Evolutionary conservation across 2,329 filamentous ascomycete genomes (phyloP), one percentile per base, ranked within the genome.

Genomic region (Colletotrichum orchidophilum): DNA sequence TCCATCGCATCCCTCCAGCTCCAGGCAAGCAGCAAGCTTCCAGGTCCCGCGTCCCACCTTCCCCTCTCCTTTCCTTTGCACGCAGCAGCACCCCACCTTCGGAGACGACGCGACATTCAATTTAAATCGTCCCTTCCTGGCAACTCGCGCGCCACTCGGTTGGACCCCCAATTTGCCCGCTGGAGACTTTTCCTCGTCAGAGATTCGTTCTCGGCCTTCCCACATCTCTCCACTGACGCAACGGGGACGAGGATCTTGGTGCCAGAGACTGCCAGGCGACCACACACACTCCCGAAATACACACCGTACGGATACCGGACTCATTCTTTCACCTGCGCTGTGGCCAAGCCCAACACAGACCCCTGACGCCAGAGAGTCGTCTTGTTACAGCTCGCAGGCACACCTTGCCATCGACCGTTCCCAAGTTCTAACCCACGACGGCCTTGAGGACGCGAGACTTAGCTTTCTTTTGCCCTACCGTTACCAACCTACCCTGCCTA

Each of bases 21-120:
- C 39, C 39, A 46, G 39, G 7, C 39, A 18, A 24, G 29, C 57
- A 21, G 21, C 18, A 33, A 26, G 13, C 29, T 18, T 49, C 42
- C 7, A 62, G 27, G 21, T 26, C 35, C 42, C 27, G 29, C 27
- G 39, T 50, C 29, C 58, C 58, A 61, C 58, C 26, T 61, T 50
- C 31, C 60, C 49, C 60, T 63, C 46, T 63, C 60, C 60, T 52
- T 52, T 63, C 49, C 49, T 54, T 63, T 52, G 49, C 21, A 35
- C 39, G 29, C 60, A 33, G 29, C n/a, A 29, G 29, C 66, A 31
- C 70, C 70, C 70, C 66, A 70, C 66, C 39, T 61, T 64, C 57
- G 60, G 66, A 65, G 60, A 58, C 49, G 35, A 70, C 70, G 70
- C 70, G 70, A 72, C 66, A 54, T 72, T 71, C 70, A 72, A 72